Evolutionary conservation across 306 rosid species (phyloP).

Genomic region (Corylus heterophylla): DNA sequence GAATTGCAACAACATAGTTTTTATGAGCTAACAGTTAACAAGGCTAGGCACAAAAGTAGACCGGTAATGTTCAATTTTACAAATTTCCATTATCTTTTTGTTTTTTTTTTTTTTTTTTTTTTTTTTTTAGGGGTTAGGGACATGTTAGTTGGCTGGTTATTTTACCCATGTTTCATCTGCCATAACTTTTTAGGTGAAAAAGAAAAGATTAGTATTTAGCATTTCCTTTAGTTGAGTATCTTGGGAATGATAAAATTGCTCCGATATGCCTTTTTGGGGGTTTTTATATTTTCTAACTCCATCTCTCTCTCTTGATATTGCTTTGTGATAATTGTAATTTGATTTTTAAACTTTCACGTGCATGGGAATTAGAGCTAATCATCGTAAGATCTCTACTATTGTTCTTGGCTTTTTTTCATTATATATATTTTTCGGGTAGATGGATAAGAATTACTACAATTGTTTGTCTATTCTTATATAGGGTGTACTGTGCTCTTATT

Average conservation of each 20-base stretch:
- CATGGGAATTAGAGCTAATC: too few relatives aligned
- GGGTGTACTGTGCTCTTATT: background rate
- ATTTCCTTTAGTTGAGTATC: background rate
- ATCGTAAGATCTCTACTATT: too few relatives aligned
- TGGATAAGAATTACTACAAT: background rate
- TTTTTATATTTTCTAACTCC: too few relatives aligned
- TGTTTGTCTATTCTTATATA: background rate
- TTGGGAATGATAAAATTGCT: background rate
- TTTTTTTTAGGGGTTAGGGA: background rate
- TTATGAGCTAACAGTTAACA: too few relatives aligned
- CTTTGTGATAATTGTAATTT: too few relatives aligned
- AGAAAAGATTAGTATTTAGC: background rate
- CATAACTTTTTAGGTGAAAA: background rate
- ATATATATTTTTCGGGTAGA: background rate
- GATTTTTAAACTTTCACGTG: too few relatives aligned
- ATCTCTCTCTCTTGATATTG: too few relatives aligned
- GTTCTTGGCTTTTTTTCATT: too few relatives aligned
- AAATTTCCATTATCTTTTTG: background rate
- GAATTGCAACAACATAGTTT: constrained; percentile 45
- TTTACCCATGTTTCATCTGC: background rate
- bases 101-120: background rate
- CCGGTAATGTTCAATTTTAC: constrained; percentile 51
- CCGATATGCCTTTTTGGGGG: background rate
- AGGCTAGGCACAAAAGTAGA: constrained; percentile 71
- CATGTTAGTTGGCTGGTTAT: background rate